Base-by-base conservation (phyloP, 164 flowering plant genomes). In the Brasenia schreberi region DNA sequence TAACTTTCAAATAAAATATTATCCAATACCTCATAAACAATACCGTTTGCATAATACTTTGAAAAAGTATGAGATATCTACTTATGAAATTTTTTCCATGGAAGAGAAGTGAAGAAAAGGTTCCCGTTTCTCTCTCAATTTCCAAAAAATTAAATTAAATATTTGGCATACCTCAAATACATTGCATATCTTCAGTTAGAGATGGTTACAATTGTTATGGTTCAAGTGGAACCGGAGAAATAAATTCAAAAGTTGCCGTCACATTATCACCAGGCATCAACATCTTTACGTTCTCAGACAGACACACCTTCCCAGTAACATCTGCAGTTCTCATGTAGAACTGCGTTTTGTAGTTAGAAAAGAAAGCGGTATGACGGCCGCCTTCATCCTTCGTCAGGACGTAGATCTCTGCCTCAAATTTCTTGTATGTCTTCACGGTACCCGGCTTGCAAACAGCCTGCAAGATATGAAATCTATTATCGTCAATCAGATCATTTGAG, bases 191-290 rank as follows among this genome's bases (percentile, higher is more conserved):
- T 23, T 23, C 27, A 23, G 2, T 7, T 2, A 12, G 14, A 12
- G 14, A 7, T 45, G 14, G 53, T 45, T 12, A 45, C 27, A 9
- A 23, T 64, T 67, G 66, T 7, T 73, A 89, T 82, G 89, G 65
- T 71, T 95, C 96, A 69, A 95, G 90, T 52, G 97, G 96, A 68
- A 92, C 91, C 5, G 97, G 72, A 59, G 72, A 74, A 63, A 90
- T 88, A 68, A 95, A 78, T 83, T 92, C 97, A 76, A 95, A 92
- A 70, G 68, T 73, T 63, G 97, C 97, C 67, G 96, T 90, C 42
- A 95, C 96, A 74, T 95, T 92, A 76, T 95, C 99, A 63, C 99
- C 99, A 66, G 97, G 99, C 94, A 95, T 85, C 68, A 95, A 98
- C 99, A 95, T 95, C 92, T 90, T 90, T n/a, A 92, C 89, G 76